Base-by-base conservation (phyloP, 164 flowering plant genomes). In the Dillenia turbinata region DNA sequence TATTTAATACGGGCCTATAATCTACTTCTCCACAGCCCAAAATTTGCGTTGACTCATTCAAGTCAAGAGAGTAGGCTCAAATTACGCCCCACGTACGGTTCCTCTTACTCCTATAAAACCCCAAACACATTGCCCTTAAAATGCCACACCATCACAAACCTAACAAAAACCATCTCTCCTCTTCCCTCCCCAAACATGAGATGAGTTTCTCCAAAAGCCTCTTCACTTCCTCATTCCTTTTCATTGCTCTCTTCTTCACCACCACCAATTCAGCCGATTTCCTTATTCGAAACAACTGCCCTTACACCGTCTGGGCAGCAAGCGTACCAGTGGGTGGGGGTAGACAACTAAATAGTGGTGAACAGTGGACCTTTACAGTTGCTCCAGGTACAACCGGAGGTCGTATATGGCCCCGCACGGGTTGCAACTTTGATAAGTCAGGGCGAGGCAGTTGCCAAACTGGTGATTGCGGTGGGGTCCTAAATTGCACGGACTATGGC, bases 341-440 rank as follows among this genome's bases (percentile, higher is more conserved):
- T 33, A 1, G 40, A 1, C 49, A 11, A 60, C 61, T 70, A 17
- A 17, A 55, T 16, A 0, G n/a, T 2, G 68, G 69, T 33, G 43
- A 65, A 55, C 2, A 17, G 9, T 70, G 65, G 73, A 63, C 59
- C 10, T 0, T 55, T 47, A 47, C 26, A 8, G 49, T 55, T 46
- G n/a, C 14, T 15, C 50, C 69, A 0, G 56, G 65, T 33, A 65
- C 65, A 1, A 24, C 6, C 8, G 12, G 4, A 12, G 73, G 48
- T 10, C 65, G 69, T 33, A 60, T 70, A 4, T 70, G 73, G 73
- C 58, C 19, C 13, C 64, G 73, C 16, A 69, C 73, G 44, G 49
- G 54, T 8, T 65, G 68, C 57, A 49, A 57, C 48, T 65, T 65
- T 22, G 62, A 66, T 49, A 59, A 43, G 1, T 44, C 9, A 48